Conservation (phyloP, 176 grass and related monocot species). For the Musa schizocarpa region DNA sequence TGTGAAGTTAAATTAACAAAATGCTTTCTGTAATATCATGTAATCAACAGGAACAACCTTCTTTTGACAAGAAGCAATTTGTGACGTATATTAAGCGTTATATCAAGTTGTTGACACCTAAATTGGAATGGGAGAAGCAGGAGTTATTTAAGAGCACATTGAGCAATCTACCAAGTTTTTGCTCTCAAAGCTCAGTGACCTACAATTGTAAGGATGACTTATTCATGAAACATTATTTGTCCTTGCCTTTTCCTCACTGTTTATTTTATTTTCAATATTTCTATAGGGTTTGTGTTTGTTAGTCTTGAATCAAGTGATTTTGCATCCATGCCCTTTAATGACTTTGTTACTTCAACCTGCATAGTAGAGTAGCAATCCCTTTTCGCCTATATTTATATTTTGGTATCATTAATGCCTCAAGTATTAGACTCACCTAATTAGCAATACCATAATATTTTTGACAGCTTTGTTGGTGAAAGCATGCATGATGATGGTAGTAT, state of each 20-base stretch:
- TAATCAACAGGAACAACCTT: slow-evolving; percentile 59
- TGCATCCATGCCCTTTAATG: too few relatives aligned
- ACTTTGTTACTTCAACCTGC: too few relatives aligned
- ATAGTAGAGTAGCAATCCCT: too few relatives aligned
- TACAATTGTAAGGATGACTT: slow-evolving; percentile 61
- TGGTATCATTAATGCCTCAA: too few relatives aligned
- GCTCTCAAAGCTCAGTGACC: slow-evolving; percentile 72
- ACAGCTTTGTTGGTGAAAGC: slow-evolving; percentile 15
- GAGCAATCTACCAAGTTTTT: slow-evolving; percentile 46
- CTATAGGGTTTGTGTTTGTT: too few relatives aligned
- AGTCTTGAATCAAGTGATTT: too few relatives aligned
- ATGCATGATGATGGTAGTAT: slow-evolving; percentile 12
- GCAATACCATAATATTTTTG: neutral
- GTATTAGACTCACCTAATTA: too few relatives aligned
- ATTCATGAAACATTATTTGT: too few relatives aligned
- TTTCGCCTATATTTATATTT: too few relatives aligned
- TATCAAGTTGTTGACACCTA: slow-evolving; percentile 46
- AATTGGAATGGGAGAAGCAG: slow-evolving; percentile 32
- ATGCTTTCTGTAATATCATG: neutral
- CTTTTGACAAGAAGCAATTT: slow-evolving; percentile 77
- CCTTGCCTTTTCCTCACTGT: too few relatives aligned
- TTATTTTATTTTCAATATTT: too few relatives aligned
- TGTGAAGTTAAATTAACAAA: neutral
- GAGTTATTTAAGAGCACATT: slow-evolving; percentile 55
- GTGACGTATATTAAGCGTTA: slow-evolving; percentile 61